Evolutionary conservation across 2,329 filamentous ascomycete species (phyloP).

Genomic region (Claviceps quebecensis): DNA sequence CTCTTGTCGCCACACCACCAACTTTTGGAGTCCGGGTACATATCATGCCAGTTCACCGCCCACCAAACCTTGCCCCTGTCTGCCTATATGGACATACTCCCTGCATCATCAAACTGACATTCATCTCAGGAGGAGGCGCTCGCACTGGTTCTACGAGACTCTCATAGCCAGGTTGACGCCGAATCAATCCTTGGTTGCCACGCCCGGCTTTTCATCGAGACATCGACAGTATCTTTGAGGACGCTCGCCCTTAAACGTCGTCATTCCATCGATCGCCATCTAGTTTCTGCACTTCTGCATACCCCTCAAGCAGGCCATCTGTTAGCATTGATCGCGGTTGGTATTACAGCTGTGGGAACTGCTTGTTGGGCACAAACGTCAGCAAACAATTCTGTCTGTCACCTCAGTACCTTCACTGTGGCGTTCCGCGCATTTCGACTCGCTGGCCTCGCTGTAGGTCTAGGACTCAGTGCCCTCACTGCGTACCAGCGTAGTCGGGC

Average conservation of each 20-base stretch:
- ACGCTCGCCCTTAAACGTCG: neutral
- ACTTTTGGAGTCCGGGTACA: neutral
- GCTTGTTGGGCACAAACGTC: neutral
- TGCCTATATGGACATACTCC: neutral
- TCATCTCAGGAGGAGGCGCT: neutral
- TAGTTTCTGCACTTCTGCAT: neutral
- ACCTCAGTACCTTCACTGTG: conserved; percentile 24
- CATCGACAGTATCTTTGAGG: neutral
- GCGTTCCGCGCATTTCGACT: conserved; percentile 41
- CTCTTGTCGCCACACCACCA: neutral
- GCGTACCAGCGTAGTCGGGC: conserved; percentile 34
- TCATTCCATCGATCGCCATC: neutral
- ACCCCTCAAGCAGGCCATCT: neutral
- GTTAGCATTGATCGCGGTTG: neutral
- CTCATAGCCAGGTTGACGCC: neutral
- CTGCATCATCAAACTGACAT: neutral
- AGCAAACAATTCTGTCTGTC: neutral
- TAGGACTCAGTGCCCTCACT: conserved; percentile 43
- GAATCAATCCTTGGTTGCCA: neutral
- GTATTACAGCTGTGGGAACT: neutral
- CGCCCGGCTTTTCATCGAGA: neutral
- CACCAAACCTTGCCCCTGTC: neutral
- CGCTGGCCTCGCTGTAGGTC: conserved; percentile 41
- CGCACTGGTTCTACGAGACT: neutral
- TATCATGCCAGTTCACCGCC: conserved; percentile 2